Percentiles rank a stretch among this genome's conserved stretches.
Evolutionary conservation across 306 rosid species (phyloP).

Genomic region (Casuarina equisetifolia): DNA sequence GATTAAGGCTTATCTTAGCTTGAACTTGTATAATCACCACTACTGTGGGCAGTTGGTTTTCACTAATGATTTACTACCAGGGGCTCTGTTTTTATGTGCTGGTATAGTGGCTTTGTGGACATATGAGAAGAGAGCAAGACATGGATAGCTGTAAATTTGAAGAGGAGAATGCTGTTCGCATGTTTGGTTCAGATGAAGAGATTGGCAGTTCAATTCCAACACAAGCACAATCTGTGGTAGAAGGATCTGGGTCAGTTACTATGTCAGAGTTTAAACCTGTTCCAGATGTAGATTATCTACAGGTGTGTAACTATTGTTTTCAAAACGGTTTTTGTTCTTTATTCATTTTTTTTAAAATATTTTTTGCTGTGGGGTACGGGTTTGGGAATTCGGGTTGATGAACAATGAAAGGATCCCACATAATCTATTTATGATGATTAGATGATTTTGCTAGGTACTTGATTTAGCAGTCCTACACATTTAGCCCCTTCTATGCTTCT

Average conservation of each 20-base stretch:
- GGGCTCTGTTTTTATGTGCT: conserved; percentile 78
- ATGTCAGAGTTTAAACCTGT: conserved; percentile 65
- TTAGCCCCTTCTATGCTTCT: conserved; percentile 47
- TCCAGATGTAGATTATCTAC: conserved; percentile 92
- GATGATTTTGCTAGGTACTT: too few species aligned
- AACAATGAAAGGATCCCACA: background rate
- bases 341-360: background rate
- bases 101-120: conserved; percentile 75
- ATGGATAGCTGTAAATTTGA: conserved; percentile 18
- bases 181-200: conserved; percentile 76
- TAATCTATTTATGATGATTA: too few species aligned
- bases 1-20: conserved; percentile 9
- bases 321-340: background rate
- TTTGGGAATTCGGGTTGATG: background rate
- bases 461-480: too few species aligned
- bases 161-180: conserved; percentile 37
- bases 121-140: conserved; percentile 48
- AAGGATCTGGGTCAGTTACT: conserved; percentile 69
- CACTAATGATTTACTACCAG: conserved; percentile 88
- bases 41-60: conserved; percentile 72
- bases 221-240: conserved; percentile 77
- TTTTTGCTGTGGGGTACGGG: background rate
- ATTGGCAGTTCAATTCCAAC: conserved; percentile 68
- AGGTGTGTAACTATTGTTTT: conserved; percentile 51
- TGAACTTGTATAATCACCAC: conserved; percentile 36